Percentiles rank a stretch among this genome's conserved stretches.
Conservation (phyloP, 495 filamentous ascomycete species). For the Penicillium herquei region DNA sequence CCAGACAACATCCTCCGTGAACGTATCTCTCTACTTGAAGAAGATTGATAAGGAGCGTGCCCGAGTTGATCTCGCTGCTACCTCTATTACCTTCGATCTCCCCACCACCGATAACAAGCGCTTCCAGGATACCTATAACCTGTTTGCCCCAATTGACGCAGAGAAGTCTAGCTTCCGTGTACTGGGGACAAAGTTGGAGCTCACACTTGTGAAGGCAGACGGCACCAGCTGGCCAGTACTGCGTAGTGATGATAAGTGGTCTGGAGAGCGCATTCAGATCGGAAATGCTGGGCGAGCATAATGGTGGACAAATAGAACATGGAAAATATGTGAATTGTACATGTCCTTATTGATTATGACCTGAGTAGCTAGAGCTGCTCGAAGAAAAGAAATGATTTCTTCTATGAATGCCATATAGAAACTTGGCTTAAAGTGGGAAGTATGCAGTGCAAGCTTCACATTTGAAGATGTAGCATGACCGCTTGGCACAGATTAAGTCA, state of each 20-base stretch:
- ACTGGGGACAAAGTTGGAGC: slow-evolving; percentile 91
- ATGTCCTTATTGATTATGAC: slow-evolving; percentile 9
- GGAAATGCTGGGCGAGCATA: slow-evolving; percentile 71
- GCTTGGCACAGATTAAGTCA: too few species aligned
- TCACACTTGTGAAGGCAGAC: slow-evolving; percentile 80
- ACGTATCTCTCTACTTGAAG: slow-evolving; percentile 92
- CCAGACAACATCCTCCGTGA: slow-evolving; percentile 81
- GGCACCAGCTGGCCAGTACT: slow-evolving; percentile 86
- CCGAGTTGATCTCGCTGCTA: slow-evolving; percentile 62
- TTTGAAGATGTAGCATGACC: too few species aligned
- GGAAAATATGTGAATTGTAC: slow-evolving; percentile 6
- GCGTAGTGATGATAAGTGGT: slow-evolving; percentile 74
- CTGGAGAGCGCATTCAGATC: slow-evolving; percentile 79
- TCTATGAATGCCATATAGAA: background rate
- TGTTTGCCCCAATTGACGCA: slow-evolving; percentile 75
- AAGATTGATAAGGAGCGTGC: slow-evolving; percentile 86
- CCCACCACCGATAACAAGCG: slow-evolving; percentile 82
- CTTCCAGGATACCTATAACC: slow-evolving; percentile 68
- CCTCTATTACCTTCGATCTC: slow-evolving; percentile 69
- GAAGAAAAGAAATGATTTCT: background rate
- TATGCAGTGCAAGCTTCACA: too few species aligned
- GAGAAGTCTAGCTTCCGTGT: slow-evolving; percentile 76
- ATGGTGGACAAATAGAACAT: slow-evolving; percentile 13
- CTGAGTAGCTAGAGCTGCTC: slow-evolving; percentile 3
- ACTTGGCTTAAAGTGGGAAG: background rate